Conservation (phyloP, 345 rosid species). For the Corchorus olitorius region DNA sequence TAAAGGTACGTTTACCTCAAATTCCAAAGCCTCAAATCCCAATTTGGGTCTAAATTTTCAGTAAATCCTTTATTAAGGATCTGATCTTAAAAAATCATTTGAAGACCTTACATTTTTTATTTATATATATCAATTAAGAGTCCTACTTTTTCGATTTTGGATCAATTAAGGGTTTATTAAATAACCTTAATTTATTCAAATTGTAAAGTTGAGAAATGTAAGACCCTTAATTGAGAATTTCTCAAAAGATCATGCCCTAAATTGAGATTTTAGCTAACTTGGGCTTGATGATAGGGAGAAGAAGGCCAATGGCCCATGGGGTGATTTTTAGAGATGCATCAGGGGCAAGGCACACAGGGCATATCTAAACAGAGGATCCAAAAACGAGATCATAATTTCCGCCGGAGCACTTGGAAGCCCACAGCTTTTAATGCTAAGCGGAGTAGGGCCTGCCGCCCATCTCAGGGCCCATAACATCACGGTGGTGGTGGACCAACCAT, state of each 20-base stretch:
- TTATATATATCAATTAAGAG: too few species aligned
- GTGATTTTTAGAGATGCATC: conserved; percentile 48
- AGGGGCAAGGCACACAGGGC: conserved; percentile 50
- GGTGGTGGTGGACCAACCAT: conserved; percentile 54
- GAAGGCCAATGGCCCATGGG: conserved; percentile 55
- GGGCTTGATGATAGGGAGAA: conserved; percentile 13
- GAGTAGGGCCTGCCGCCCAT: conserved; percentile 63
- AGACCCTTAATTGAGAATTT: too few species aligned
- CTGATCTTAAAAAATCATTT: too few species aligned
- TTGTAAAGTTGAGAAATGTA: not conserved
- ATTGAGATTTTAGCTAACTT: too few species aligned
- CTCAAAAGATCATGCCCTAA: too few species aligned
- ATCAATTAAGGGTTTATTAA: too few species aligned
- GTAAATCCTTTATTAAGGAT: too few species aligned
- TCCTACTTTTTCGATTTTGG: too few species aligned
- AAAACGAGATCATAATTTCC: conserved; percentile 54
- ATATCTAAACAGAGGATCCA: conserved; percentile 40
- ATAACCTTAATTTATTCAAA: not conserved
- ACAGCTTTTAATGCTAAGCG: conserved; percentile 70
- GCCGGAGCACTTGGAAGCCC: conserved; percentile 84
- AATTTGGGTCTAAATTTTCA: too few species aligned
- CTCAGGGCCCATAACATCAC: conserved; percentile 45
- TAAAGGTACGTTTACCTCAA: conserved; percentile 31
- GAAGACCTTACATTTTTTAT: too few species aligned
- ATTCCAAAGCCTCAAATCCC: too few species aligned